Base-by-base conservation (phyloP, 2,329 filamentous ascomycete species). In the Dactylonectria estremocensis region DNA sequence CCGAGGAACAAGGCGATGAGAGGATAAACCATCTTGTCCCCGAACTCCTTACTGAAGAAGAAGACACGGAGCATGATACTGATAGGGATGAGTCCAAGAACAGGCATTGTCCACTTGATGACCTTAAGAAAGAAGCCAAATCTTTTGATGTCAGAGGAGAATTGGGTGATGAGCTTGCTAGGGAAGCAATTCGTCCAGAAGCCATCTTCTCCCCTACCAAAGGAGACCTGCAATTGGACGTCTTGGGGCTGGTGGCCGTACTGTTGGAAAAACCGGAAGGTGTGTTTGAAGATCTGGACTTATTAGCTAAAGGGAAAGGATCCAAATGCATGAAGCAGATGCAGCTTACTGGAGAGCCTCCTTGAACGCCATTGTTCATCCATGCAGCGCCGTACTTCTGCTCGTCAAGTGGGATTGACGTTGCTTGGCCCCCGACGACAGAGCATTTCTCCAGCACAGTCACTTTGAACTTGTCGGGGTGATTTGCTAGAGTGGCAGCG, bases 1-100 rank as follows among this genome's bases (percentile, higher is more conserved):
- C 92, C 92, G 0, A 94, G 83, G 76, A 95, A 94, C 1, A 94
- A 82, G 0, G 92, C 92, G 35, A 93, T 88, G 77, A 94, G 88
- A 1, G 92, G 92, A 64, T 92, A 85, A 0, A 92, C 89, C 79
- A 94, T 90, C 40, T 89, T 90, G 74, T 94, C 90, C 16, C 87
- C 88, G 76, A 94, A 95, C 62, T 92, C 91, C 10, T 88, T 85
- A 63, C 85, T 90, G 80, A 94, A 94, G 64, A 89, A 82, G 79
- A 93, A 93, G 57, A 93, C 78, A 63, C 88, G 88, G 72, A 94
- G 84, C 77, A 94, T 86, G 37, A 89, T 79, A 66, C 88, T 90
- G 73, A 94, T 89, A 0, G 89, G 90, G 1, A 92, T 76, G 3
- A 92, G 77, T 0, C 87, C 89, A 53, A 91, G 84, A 35, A 91